Base-by-base conservation (phyloP, 495 filamentous ascomycete species). In the Diplogelasinospora grovesii region DNA sequence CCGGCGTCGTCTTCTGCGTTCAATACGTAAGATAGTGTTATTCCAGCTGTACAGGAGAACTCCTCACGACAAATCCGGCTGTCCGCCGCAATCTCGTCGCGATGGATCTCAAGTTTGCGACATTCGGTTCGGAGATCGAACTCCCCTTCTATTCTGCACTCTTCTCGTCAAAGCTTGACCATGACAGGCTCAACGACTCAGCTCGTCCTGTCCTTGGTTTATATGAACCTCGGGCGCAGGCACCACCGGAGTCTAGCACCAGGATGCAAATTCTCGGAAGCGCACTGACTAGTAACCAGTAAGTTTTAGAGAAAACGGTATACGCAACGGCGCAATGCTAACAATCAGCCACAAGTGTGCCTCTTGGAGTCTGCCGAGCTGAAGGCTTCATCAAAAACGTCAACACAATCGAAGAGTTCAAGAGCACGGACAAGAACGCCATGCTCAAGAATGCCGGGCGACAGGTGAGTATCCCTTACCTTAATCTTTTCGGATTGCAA, bases 321-420 rank as follows among this genome's bases (percentile, higher is more conserved):
- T 36, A 5, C 16, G 13, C 45, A 9, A 22, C 19, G 10, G 20
- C 22, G 19, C 18, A 11, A n/a, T 4, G 20, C 39, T 54, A 48
- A 47, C 38, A 20, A 40, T 27, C 13, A 6, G 18, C 19, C n/a
- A 25, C 22, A n/a, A 97, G 90, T 34, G 79, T 81, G 21, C 81
- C 87, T 10, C 63, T 73, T 21, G 80, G 78, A 46, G 74, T 78
- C 51, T 83, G 79, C 52, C 81, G 89, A 19, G 92, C 86, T 8
- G 90, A 98, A 54, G 92, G 92, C 20, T 85, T 84, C 53, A 92
- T 97, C 48, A 90, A 84, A 60, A 98, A 98, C 65, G 78, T 90
- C 46, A 98, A 98, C 54, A 97, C 92, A 11, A 79, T 93, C 42
- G 92, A 97, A 50, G 88, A 94, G 49, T 98, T 95, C 64, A 80